Conservation (phyloP, 2,329 filamentous ascomycete genomes). For the Neurospora crassa region DNA sequence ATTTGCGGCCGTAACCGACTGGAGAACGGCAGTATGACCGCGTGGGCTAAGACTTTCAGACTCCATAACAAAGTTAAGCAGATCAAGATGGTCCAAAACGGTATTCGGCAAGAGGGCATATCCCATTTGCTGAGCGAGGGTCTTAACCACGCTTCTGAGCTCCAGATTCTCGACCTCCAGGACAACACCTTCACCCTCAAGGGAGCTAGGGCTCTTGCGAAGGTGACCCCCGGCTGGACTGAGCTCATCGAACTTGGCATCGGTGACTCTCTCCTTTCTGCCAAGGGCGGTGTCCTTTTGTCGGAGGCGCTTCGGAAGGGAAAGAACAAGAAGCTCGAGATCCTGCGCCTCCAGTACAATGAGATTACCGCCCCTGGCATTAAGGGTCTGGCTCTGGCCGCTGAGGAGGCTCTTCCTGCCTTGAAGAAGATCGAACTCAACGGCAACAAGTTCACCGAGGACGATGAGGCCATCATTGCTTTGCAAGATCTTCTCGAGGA, state of each 20-base stretch:
- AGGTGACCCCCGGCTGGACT: slow-evolving; percentile 64
- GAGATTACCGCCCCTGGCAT: slow-evolving; percentile 76
- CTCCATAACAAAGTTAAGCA: slow-evolving; percentile 74
- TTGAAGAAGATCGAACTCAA: slow-evolving; percentile 87
- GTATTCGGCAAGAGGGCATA: slow-evolving; percentile 90
- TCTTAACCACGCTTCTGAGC: slow-evolving; percentile 55
- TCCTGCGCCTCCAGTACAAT: slow-evolving; percentile 82
- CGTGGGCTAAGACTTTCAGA: slow-evolving; percentile 82
- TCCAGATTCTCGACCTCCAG: slow-evolving; percentile 80
- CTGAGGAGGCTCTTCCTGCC: slow-evolving; percentile 58
- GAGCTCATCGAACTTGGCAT: slow-evolving; percentile 75
- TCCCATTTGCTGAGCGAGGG: slow-evolving; percentile 70
- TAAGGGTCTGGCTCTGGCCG: slow-evolving; percentile 59
- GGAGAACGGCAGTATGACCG: slow-evolving; percentile 92
- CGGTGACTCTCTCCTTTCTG: slow-evolving; percentile 76
- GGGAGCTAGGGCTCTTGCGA: slow-evolving; percentile 70
- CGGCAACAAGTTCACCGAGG: slow-evolving; percentile 88
- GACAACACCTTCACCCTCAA: slow-evolving; percentile 91
- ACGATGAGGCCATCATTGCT: slow-evolving; percentile 61
- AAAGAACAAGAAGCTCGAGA: slow-evolving; percentile 69
- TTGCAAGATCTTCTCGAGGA: slow-evolving; percentile 64
- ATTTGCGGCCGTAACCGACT: slow-evolving; percentile 93
- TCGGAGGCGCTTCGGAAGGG: slow-evolving; percentile 64
- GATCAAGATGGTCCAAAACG: slow-evolving; percentile 97
- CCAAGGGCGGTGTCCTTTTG: slow-evolving; percentile 66